A percentile compares a stretch with the other conserved stretches of the same genome.
Conservation (phyloP, 2,329 filamentous ascomycete species). For the Fonsecaea monophora region DNA sequence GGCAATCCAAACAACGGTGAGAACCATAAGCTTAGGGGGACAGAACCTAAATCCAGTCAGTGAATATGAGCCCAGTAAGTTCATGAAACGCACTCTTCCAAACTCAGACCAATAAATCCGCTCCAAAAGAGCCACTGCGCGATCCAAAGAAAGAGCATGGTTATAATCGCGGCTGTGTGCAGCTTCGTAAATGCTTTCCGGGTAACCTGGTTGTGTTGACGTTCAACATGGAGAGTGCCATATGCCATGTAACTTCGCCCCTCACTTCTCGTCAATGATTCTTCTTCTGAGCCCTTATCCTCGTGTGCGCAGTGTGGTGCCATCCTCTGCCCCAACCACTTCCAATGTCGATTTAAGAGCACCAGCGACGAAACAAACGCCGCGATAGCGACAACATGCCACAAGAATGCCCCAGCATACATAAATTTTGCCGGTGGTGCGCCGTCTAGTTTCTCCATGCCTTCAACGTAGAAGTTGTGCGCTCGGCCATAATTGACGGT, state of each 20-base stretch:
- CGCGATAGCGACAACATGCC: slow-evolving; percentile 27
- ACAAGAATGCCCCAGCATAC: slow-evolving; percentile 44
- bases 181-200: slow-evolving; percentile 27
- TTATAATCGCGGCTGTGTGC: slow-evolving; percentile 31
- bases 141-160: slow-evolving; percentile 40
- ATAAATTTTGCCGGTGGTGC: slow-evolving; percentile 40
- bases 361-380: slow-evolving; percentile 24
- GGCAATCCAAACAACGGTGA: slow-evolving; percentile 41
- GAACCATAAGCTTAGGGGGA: slow-evolving; percentile 40
- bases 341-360: slow-evolving; percentile 6
- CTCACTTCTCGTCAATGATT: not conserved
- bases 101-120: slow-evolving; percentile 42
- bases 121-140: slow-evolving; percentile 45
- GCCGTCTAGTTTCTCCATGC: slow-evolving; percentile 33
- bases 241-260: not conserved
- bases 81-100: slow-evolving; percentile 40
- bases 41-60: slow-evolving; percentile 42
- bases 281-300: slow-evolving; percentile 17
- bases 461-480: slow-evolving; percentile 42
- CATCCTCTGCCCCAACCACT: slow-evolving; percentile 20
- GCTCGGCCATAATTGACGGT: slow-evolving; percentile 42
- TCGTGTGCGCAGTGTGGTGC: slow-evolving; percentile 17
- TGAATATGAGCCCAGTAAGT: slow-evolving; percentile 10
- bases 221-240: slow-evolving; percentile 17
- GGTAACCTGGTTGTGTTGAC: slow-evolving; percentile 11